These are phyloP conservation scores for Petrea volubilis DNA, from an alignment of 257 asterid genomes.

Conservation along the genomic window DNA sequence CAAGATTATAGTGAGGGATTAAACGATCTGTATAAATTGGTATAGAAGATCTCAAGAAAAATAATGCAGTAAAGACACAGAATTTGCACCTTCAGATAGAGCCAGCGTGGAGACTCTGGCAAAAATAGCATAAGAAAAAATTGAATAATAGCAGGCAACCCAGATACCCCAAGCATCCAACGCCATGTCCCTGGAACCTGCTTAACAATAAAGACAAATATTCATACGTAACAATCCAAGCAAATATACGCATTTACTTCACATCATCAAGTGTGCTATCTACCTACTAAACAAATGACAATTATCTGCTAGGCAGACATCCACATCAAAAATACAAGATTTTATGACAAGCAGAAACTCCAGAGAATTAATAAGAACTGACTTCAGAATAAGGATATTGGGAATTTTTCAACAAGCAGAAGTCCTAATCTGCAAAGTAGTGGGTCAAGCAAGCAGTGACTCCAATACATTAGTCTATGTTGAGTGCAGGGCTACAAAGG, in stretches of 20 bases:
- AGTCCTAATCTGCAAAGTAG: not conserved
- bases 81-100: conserved; percentile 67
- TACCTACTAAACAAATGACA: not conserved
- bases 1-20: conserved; percentile 6
- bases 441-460: not conserved
- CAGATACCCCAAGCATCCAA: conserved; percentile 98
- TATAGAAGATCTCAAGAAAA: not conserved
- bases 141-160: conserved; percentile 75
- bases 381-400: not conserved
- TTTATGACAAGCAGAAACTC: not conserved
- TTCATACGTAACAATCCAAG: conserved; percentile 12
- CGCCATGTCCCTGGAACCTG: conserved; percentile 98
- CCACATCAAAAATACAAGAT: not conserved
- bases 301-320: not conserved
- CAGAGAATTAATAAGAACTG: not conserved
- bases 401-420: not conserved
- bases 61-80: conserved; percentile 15
- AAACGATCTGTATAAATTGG: conserved; percentile 2
- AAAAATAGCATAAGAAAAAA: conserved; percentile 77
- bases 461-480: not conserved
- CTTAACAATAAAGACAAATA: conserved; percentile 24
- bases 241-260: not conserved
- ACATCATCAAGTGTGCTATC: conserved; percentile 4
- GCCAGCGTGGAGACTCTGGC: conserved; percentile 99
- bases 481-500: not conserved